These are phyloP conservation scores for Fraxinus platypoda DNA, from an alignment of 305 asterid species.

Conservation along the genomic window DNA sequence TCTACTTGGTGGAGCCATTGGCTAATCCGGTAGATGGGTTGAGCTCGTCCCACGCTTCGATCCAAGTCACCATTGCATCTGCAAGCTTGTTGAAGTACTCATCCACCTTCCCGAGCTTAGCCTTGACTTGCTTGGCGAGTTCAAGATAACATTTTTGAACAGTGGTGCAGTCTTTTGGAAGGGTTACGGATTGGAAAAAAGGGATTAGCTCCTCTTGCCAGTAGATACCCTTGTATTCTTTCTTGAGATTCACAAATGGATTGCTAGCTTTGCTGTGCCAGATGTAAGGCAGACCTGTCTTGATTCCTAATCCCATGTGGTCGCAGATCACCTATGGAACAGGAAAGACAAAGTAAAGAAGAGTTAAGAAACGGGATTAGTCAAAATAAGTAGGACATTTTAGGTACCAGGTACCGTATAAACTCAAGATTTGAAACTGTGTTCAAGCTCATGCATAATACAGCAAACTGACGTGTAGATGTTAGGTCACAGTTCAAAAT, in stretches of 20 bases:
- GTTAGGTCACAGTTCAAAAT: neutral
- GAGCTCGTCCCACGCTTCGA: constrained; percentile 54
- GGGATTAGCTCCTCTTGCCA: constrained; percentile 30
- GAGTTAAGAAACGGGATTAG: neutral
- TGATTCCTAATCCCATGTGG: constrained; percentile 27
- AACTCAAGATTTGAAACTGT: neutral
- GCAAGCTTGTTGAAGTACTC: constrained; percentile 32
- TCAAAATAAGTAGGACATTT: neutral
- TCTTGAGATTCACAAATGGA: constrained; percentile 24
- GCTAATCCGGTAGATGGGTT: constrained; percentile 31
- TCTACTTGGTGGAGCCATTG: constrained; percentile 26
- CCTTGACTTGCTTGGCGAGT: constrained; percentile 28
- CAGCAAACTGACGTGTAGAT: neutral
- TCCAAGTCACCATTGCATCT: constrained; percentile 46
- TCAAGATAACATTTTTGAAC: constrained; percentile 25
- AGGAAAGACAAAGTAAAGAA: neutral
- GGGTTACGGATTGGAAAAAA: constrained; percentile 18
- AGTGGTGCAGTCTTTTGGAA: constrained; percentile 25
- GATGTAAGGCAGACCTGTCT: constrained; percentile 27
- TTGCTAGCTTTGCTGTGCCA: constrained; percentile 29
- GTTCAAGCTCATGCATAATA: neutral
- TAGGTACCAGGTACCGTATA: neutral
- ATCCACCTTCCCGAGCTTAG: constrained; percentile 23
- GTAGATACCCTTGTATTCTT: constrained; percentile 24
- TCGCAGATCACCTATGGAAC: constrained; percentile 20